These are phyloP conservation scores for Diutina sp. DNA, from an alignment of 1,139 yeast genomes.

Conservation along the genomic window DNA sequence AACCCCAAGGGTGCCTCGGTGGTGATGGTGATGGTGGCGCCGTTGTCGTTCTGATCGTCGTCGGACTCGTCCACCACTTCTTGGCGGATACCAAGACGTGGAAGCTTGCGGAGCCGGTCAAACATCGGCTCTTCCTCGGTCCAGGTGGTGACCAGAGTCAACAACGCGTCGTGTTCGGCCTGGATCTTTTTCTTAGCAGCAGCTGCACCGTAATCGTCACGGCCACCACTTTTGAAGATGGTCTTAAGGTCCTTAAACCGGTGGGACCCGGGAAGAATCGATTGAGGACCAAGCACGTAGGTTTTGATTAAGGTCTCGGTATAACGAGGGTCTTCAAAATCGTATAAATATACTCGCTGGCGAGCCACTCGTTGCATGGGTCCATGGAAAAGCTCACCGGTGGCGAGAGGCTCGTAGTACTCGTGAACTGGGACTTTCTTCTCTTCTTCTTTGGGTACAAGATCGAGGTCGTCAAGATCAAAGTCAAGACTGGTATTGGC, in stretches of 20 bases:
- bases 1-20: constrained; percentile 70
- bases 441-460: neutral
- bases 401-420: constrained; percentile 5
- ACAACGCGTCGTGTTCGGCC: constrained; percentile 14
- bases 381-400: constrained; percentile 37
- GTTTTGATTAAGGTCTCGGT: constrained; percentile 20
- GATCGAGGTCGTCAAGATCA: neutral
- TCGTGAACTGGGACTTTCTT: constrained; percentile 5
- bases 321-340: constrained; percentile 24
- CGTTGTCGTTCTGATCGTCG: constrained; percentile 20
- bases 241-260: constrained; percentile 45
- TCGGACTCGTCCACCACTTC: constrained; percentile 24
- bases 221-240: constrained; percentile 15
- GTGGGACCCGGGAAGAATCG: constrained; percentile 37
- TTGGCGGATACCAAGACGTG: constrained; percentile 49
- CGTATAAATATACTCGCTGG: constrained; percentile 34
- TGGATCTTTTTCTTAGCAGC: constrained; percentile 18
- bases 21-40: constrained; percentile 24
- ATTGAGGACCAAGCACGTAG: constrained; percentile 47
- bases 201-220: constrained; percentile 29
- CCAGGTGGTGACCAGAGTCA: constrained; percentile 21
- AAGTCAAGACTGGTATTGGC: neutral
- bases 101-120: constrained; percentile 42
- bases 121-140: constrained; percentile 29
- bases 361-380: constrained; percentile 48